Evolutionary conservation across 345 rosid species (phyloP).

Genomic region (Streptanthus diversifolius): DNA sequence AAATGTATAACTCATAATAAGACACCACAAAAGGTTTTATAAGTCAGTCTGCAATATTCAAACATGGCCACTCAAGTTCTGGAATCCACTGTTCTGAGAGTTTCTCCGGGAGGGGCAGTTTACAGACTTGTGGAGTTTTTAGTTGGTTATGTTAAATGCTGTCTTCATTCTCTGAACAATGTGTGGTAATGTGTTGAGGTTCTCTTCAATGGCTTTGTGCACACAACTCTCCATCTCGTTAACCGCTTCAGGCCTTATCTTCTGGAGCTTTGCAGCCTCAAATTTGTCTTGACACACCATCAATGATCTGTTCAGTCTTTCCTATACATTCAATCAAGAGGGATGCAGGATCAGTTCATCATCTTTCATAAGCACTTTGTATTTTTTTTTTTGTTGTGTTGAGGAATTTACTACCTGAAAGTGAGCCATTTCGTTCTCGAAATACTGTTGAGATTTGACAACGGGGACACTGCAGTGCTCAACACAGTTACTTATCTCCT

Average conservation of each 20-base stretch:
- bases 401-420: conserved; percentile 66
- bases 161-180: conserved; percentile 61
- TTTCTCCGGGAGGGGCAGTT: not conserved
- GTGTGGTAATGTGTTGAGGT: conserved; percentile 62
- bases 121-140: not conserved
- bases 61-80: not conserved
- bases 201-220: conserved; percentile 64
- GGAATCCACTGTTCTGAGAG: not conserved
- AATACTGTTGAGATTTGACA: conserved; percentile 64
- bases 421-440: conserved; percentile 83
- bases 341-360: not conserved
- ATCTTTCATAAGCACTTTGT: not conserved
- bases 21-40: not conserved
- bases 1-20: not conserved
- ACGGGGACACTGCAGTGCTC: conserved; percentile 79
- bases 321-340: conserved; percentile 41
- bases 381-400: not conserved
- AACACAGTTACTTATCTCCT: conserved; percentile 73
- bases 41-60: not conserved
- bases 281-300: conserved; percentile 91
- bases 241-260: conserved; percentile 45
- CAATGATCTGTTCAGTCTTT: conserved; percentile 72
- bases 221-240: conserved; percentile 72
- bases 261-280: conserved; percentile 69
- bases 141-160: conserved; percentile 41